Conservation (phyloP, 148 eudicot genomes). For the Rhododendron simsii region DNA sequence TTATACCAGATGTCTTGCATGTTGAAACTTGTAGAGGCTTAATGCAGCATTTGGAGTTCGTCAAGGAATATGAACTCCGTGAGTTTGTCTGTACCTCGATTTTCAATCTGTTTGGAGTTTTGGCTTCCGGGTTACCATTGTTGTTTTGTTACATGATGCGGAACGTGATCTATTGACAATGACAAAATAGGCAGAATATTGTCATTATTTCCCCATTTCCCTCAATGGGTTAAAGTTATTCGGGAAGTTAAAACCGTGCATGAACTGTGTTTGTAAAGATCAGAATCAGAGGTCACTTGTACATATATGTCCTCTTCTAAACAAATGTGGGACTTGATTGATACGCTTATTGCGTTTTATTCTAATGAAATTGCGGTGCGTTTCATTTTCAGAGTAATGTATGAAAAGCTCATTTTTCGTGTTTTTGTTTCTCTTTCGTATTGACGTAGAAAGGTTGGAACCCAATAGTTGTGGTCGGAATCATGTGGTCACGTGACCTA, state of each 20-base stretch:
- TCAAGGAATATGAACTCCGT: not conserved
- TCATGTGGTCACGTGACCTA: too few species aligned
- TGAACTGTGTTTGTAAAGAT: constrained; percentile 4
- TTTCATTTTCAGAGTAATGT: not conserved
- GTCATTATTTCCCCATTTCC: not conserved
- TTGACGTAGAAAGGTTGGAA: not conserved
- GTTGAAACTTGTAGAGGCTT: not conserved
- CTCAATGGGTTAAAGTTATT: not conserved
- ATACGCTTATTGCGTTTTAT: not conserved
- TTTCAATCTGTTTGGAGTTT: not conserved
- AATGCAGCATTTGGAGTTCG: not conserved
- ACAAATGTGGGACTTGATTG: not conserved
- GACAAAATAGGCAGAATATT: not conserved
- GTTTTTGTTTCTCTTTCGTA: not conserved
- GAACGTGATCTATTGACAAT: not conserved
- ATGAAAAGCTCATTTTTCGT: not conserved
- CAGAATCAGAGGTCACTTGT: constrained; percentile 1
- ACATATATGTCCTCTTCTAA: not conserved
- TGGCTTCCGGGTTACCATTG: not conserved
- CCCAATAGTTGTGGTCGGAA: not conserved
- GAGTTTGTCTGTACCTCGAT: not conserved
- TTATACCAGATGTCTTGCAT: constrained; percentile 2
- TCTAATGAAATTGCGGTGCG: not conserved
- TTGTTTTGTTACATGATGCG: not conserved
- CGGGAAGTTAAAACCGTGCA: not conserved